Base-by-base conservation (phyloP, 192 early-diverging fungal species). In the Coemansia biformis region DNA sequence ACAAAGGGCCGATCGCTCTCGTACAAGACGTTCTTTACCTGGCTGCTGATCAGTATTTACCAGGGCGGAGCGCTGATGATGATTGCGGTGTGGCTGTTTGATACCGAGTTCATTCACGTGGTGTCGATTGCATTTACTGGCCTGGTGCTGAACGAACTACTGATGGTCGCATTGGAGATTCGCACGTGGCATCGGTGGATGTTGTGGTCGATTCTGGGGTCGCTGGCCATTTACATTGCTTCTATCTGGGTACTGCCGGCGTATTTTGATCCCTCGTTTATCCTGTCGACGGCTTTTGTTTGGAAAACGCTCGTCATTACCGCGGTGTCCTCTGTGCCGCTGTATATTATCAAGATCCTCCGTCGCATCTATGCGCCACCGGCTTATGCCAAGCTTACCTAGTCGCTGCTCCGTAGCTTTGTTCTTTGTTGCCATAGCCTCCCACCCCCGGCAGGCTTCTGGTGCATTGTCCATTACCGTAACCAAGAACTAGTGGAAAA, bases 41-140 rank as follows among this genome's bases (percentile, higher is more conserved):
- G 94, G 94, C 72, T 95, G 18, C 75, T 92, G 23, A 92, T 95
- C 47, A 89, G 86, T 72, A 88, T 95, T 15, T 97, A 97, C 70
- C 94, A 97, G 85, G 93, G 90, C 36, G 92, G 92, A 12, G 86
- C 86, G 0, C 89, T 97, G 31, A 93, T 97, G 94, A 83, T 95
- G 48, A 68, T 94, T 48, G 90, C 92, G 8, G 90, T 93, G 45
- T 83, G 88, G 77, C 68, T 97, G 46, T 97, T 97, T 64, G 94
- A 94, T 57, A 86, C 91, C 56, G 88, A 97, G 61, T 95, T 97
- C 61, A 81, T 95, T 24, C 86, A 93, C 45, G 89, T 97, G 36
- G 91, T 93, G 7, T 89, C 90, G 9, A 97, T 97, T 40, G 89
- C 90, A 2, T 97, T 97, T 59, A 97, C 92, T 0, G 87, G 91